Evolutionary conservation across 1,284 basidiomycete species (phyloP), one percentile per base, ranked within the genome.

Genomic region (Inonotus hispidus): DNA sequence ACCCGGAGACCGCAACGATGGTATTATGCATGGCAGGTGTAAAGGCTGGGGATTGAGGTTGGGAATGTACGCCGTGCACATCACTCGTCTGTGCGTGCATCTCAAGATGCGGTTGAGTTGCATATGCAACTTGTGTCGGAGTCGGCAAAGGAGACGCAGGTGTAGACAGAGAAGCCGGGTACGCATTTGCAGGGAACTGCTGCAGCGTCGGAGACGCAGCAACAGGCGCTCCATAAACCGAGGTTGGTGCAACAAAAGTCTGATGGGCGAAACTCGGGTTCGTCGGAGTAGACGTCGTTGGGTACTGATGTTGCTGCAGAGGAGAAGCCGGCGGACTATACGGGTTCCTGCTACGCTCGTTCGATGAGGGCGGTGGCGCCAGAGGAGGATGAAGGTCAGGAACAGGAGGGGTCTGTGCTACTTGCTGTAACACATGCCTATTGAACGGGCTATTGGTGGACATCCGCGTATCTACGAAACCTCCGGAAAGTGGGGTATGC

Each of bases 401-500:
- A 56, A 37, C 29, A 11, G 43, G 19, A 11, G 50, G 25, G 25
- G 19, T n/a, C 11, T 43, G 35, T 11, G 16, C 32, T 23, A 13
- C 32, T 49, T 41, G 52, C 59, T 61, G 59, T 23, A 14, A 21
- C 8, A 32, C 13, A 27, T 14, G 16, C 46, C 27, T 52, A 21
- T 52, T 56, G 53, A 50, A 56, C 6, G 59, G 46, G 23, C 56
- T 56, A 23, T 32, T 55, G 10, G 35, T 5, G 21, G 53, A 38
- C 19, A 41, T 13, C 7, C 43, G 53, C 14, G 29, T 11, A 19
- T 62, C 46, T 21, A 32, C 50, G 29, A 63, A 60, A 39, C 62
- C 58, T 14, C 58, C 62, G 13, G 62, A 63, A 35, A 63, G 53
- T 7, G 63, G 63, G 3, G 63, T 61, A 16, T 58, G 55, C 8